phyloP scores from a whole-genome alignment of 2,329 filamentous ascomycete species.

The Neurospora sp. region DNA sequence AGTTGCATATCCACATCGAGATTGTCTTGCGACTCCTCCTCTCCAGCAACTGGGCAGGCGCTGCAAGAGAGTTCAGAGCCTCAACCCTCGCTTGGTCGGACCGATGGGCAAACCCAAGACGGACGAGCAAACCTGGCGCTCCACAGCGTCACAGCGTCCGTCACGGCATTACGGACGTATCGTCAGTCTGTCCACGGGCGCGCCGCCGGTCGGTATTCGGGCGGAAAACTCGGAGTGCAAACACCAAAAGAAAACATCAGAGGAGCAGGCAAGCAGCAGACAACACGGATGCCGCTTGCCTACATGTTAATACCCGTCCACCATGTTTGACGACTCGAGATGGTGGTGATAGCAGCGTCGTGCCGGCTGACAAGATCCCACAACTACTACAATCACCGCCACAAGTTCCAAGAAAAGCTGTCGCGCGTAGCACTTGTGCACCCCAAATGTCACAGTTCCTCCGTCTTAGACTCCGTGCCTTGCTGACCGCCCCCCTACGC shows the following conservation, averaged over 20 bases:
- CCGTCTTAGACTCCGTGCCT: background rate
- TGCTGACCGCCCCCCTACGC: background rate
- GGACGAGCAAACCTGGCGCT: background rate
- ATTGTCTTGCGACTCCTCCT: background rate
- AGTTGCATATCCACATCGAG: background rate
- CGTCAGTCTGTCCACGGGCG: background rate
- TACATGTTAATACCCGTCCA: background rate
- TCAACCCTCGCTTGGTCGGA: background rate
- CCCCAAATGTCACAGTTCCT: background rate
- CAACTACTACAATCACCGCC: background rate
- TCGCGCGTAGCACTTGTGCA: background rate
- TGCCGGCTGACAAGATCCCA: background rate
- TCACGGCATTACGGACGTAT: background rate
- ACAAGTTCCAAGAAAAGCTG: background rate
- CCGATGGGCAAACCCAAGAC: background rate
- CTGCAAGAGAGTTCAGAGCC: background rate
- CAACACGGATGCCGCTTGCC: background rate
- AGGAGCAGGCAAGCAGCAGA: background rate
- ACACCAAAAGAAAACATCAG: background rate
- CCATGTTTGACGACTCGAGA: background rate
- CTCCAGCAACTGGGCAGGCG: background rate
- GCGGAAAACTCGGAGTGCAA: background rate
- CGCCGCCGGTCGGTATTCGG: background rate
- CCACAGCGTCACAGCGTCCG: background rate
- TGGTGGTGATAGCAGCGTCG: background rate